These are phyloP conservation scores for Xylariaceae sp. DNA, from an alignment of 2,329 filamentous ascomycete species.

Conservation along the genomic window DNA sequence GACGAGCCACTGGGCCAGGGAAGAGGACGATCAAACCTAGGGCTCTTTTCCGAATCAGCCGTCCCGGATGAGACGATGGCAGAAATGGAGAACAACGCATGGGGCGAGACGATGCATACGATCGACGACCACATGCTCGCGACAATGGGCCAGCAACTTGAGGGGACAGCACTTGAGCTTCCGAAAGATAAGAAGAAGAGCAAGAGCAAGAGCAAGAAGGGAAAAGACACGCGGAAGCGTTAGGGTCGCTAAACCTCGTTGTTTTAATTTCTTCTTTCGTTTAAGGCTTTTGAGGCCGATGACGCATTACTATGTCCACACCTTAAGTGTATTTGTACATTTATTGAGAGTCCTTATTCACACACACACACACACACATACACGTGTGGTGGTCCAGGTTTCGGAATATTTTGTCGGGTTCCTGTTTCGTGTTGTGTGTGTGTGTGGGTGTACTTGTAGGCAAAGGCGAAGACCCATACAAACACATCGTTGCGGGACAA, in stretches of 20 bases:
- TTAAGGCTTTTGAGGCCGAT: background rate
- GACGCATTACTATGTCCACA: background rate
- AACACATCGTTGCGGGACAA: too few species aligned
- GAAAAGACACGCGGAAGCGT: conserved; percentile 52
- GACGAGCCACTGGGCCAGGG: conserved; percentile 33
- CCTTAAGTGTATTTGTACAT: background rate
- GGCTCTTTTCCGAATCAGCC: conserved; percentile 35
- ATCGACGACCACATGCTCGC: conserved; percentile 73
- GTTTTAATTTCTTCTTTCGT: background rate
- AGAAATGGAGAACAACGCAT: conserved; percentile 52
- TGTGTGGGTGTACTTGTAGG: too few species aligned
- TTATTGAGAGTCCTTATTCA: too few species aligned
- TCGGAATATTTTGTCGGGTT: too few species aligned
- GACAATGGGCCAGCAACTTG: conserved; percentile 58
- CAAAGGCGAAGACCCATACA: too few species aligned
- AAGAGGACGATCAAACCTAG: conserved; percentile 34
- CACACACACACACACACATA: too few species aligned
- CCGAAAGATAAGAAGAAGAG: conserved; percentile 60
- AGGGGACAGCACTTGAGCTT: conserved; percentile 54
- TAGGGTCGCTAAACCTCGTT: conserved; percentile 21
- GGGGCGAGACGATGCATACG: conserved; percentile 51
- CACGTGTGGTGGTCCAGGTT: too few species aligned
- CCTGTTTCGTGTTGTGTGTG: too few species aligned
- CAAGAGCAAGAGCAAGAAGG: conserved; percentile 53
- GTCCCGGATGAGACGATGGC: conserved; percentile 32